Evolutionary conservation across 1,139 yeast species (phyloP).

Genomic region (Yamadazyma diddensiae): DNA sequence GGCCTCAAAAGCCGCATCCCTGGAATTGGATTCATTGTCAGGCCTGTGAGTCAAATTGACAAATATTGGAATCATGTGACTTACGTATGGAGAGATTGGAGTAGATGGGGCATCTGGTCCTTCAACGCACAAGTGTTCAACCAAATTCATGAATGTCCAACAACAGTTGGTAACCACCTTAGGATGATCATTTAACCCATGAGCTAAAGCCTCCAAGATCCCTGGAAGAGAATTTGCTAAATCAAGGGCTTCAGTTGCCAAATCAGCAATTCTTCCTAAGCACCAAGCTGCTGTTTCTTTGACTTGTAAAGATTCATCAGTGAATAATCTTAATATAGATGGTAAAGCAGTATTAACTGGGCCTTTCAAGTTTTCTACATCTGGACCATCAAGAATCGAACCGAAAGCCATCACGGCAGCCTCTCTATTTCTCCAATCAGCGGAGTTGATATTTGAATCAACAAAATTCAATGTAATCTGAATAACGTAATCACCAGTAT

Average conservation of each 20-base stretch:
- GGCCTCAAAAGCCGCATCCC: conserved; percentile 96
- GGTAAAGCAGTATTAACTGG: conserved; percentile 79
- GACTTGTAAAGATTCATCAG: conserved; percentile 76
- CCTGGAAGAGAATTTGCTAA: conserved; percentile 60
- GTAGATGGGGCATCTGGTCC: conserved; percentile 54
- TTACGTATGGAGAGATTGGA: conserved; percentile 72
- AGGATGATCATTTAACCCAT: conserved; percentile 85
- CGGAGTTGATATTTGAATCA: conserved; percentile 61
- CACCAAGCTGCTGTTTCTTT: conserved; percentile 99
- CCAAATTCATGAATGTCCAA: conserved; percentile 91
- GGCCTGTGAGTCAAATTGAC: conserved; percentile 63
- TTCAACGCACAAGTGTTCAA: conserved; percentile 74
- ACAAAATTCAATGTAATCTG: conserved; percentile 84
- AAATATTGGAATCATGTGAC: conserved; percentile 65
- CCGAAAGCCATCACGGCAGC: conserved; percentile 99
- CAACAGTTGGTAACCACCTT: conserved; percentile 94
- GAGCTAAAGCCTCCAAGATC: conserved; percentile 67
- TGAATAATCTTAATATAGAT: conserved; percentile 71
- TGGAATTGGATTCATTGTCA: conserved; percentile 83
- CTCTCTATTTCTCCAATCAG: conserved; percentile 82
- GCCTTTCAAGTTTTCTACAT: conserved; percentile 60
- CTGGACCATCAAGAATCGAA: conserved; percentile 94
- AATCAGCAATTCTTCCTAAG: conserved; percentile 91
- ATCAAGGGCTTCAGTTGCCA: conserved; percentile 76
- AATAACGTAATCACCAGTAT: conserved; percentile 81